Conservation (phyloP, 2,329 filamentous ascomycete species). For the Aspergillus pseudonomiae region DNA sequence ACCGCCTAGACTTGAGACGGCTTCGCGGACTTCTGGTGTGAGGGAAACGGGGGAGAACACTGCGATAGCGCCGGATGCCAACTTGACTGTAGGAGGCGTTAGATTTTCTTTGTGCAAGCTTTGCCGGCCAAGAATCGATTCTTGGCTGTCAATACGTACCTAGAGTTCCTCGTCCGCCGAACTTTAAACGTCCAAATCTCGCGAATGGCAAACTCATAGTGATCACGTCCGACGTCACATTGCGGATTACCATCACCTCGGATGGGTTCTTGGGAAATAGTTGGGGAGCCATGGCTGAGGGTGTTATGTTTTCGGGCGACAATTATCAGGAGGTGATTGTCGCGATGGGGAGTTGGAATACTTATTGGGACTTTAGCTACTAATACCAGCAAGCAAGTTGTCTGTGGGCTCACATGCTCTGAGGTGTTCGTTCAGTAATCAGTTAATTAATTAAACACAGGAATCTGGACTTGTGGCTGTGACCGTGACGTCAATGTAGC, state of each 20-base stretch:
- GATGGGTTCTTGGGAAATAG: conserved; percentile 72
- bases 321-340: neutral
- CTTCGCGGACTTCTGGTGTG: conserved; percentile 71
- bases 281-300: conserved; percentile 36
- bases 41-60: conserved; percentile 91
- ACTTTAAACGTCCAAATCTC: conserved; percentile 75
- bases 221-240: conserved; percentile 73
- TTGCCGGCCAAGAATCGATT: neutral
- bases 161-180: conserved; percentile 86
- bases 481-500: conserved; percentile 13
- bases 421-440: neutral
- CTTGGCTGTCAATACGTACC: conserved; percentile 55
- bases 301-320: neutral
- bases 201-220: conserved; percentile 72
- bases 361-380: neutral
- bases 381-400: neutral
- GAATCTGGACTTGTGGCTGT: neutral
- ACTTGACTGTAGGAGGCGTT: conserved; percentile 62
- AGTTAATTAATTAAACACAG: neutral
- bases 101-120: neutral
- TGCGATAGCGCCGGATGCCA: conserved; percentile 75
- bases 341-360: neutral
- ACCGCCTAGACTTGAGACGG: conserved; percentile 64
- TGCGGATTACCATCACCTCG: conserved; percentile 86
- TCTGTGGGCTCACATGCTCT: neutral